Conservation (phyloP, 1,284 basidiomycete species). For the Paramarasmius palmivorus region DNA sequence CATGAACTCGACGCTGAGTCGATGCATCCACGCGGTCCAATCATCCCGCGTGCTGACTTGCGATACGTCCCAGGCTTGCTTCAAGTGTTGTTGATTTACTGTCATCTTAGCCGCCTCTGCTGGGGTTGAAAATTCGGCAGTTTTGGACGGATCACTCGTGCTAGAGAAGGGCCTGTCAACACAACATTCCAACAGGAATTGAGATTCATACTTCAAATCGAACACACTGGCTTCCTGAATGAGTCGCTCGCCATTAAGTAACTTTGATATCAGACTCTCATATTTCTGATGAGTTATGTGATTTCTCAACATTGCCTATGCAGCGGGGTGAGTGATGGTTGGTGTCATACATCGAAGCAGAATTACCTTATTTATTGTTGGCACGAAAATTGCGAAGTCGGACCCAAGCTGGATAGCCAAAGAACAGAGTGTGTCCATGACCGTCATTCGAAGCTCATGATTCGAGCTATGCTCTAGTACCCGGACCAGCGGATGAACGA, state of each 20-base stretch:
- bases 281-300: conserved; percentile 87
- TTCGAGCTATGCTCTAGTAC: conserved; percentile 79
- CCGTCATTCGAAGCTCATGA: conserved; percentile 84
- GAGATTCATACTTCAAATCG: conserved; percentile 53
- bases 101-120: conserved; percentile 87
- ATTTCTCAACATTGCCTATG: conserved; percentile 75
- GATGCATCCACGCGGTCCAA: conserved; percentile 96
- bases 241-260: conserved; percentile 90
- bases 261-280: conserved; percentile 85
- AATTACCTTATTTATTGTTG: conserved; percentile 91
- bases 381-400: conserved; percentile 97
- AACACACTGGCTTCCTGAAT: conserved; percentile 72
- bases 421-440: conserved; percentile 94
- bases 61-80: conserved; percentile 95
- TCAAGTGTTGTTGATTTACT: conserved; percentile 97
- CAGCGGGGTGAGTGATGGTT: not conserved
- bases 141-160: conserved; percentile 57
- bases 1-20: conserved; percentile 95
- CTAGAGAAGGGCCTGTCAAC: conserved; percentile 26
- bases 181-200: not conserved
- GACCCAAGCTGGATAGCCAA: conserved; percentile 92
- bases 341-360: not conserved
- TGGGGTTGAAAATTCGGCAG: conserved; percentile 72
- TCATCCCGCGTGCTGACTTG: conserved; percentile 82
- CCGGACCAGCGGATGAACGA: conserved; percentile 94